These are phyloP conservation scores for Aspergillus ibericus DNA, from an alignment of 2,329 filamentous ascomycete genomes.

Conservation along the genomic window DNA sequence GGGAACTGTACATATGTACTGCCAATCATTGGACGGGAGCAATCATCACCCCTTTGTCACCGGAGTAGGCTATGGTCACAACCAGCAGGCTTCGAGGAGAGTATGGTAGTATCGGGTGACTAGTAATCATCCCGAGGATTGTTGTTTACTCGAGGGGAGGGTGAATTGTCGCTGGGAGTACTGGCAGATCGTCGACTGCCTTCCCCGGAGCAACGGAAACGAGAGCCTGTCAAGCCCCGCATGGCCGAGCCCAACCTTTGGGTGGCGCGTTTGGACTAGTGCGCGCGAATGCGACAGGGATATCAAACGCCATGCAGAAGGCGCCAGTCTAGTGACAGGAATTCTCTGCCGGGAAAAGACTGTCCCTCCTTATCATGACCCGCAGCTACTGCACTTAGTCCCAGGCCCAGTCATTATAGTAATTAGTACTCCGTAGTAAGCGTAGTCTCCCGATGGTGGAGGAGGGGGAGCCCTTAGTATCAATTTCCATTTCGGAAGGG, in stretches of 20 bases:
- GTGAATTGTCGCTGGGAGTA: not conserved
- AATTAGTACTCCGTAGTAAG: too few relatives aligned
- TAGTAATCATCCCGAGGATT: too few relatives aligned
- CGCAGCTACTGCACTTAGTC: not conserved
- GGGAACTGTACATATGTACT: not conserved
- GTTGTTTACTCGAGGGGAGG: too few relatives aligned
- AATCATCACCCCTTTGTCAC: not conserved
- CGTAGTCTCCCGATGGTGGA: not conserved
- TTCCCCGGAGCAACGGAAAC: constrained; percentile 41
- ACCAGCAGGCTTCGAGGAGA: not conserved
- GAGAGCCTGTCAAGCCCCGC: constrained; percentile 29
- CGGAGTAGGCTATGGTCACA: not conserved
- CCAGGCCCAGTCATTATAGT: not conserved
- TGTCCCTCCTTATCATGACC: not conserved
- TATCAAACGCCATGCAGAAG: constrained; percentile 6
- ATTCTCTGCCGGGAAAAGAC: constrained; percentile 1
- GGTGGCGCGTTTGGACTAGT: constrained; percentile 15
- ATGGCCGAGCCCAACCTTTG: constrained; percentile 31
- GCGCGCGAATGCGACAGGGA: not conserved
- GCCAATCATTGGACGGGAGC: too few relatives aligned
- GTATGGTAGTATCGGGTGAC: too few relatives aligned
- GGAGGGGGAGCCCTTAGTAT: not conserved
- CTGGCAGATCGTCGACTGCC: constrained; percentile 3
- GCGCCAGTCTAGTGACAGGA: not conserved
- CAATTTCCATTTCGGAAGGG: too few relatives aligned